Conservation (phyloP, 2,329 filamentous ascomycete genomes). For the Ophiostoma montium region DNA sequence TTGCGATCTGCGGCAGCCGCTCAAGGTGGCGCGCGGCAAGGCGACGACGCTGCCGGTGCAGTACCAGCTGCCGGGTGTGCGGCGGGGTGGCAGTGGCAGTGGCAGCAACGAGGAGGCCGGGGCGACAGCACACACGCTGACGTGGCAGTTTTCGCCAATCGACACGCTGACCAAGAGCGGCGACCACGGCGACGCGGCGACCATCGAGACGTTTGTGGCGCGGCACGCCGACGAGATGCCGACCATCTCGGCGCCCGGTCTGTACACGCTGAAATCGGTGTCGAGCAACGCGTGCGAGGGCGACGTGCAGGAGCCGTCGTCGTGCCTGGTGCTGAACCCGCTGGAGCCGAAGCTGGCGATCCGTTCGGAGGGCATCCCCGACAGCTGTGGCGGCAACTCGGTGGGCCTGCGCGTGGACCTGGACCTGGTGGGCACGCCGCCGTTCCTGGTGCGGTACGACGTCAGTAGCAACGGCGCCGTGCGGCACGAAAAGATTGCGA, state of each 20-base stretch:
- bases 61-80: constrained; percentile 48
- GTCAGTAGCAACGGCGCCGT: constrained; percentile 48
- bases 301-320: constrained; percentile 83
- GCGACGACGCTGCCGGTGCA: constrained; percentile 54
- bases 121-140: constrained; percentile 51
- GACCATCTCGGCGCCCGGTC: constrained; percentile 58
- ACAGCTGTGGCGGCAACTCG: constrained; percentile 89
- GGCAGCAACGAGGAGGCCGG: constrained; percentile 28
- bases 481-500: constrained; percentile 37
- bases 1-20: constrained; percentile 65
- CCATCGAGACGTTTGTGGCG: constrained; percentile 43
- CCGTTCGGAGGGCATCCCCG: constrained; percentile 66
- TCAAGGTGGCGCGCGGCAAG: constrained; percentile 70
- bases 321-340: constrained; percentile 85
- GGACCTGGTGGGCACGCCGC: constrained; percentile 82
- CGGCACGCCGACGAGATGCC: constrained; percentile 50
- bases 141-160: constrained; percentile 70
- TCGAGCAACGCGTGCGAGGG: constrained; percentile 71
- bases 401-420: constrained; percentile 81
- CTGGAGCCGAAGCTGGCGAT: constrained; percentile 70
- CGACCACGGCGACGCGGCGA: constrained; percentile 49
- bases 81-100: too few relatives aligned
- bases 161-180: constrained; percentile 54
- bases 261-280: constrained; percentile 74
- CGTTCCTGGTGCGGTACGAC: constrained; percentile 72